phyloP scores from a whole-genome alignment of 2,329 filamentous ascomycete species.

The Sporothrix humicola region DNA sequence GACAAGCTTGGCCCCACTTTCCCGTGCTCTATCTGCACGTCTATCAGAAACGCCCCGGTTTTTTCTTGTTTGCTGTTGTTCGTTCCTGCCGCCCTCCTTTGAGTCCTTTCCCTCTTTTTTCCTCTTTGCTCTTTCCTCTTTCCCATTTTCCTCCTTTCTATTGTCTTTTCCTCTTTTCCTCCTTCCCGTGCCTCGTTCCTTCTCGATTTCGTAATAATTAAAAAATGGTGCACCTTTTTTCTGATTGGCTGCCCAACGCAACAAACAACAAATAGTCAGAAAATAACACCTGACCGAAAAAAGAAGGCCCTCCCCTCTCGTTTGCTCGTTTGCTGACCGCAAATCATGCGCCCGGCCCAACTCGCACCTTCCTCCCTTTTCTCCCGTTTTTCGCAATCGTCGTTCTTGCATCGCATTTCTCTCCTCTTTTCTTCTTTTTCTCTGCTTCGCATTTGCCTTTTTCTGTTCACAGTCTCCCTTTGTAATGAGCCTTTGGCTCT shows the following conservation, averaged over 20 bases:
- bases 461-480: background rate
- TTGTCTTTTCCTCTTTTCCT: background rate
- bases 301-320: background rate
- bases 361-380: conserved; percentile 34
- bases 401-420: conserved; percentile 33
- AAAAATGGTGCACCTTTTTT: conserved; percentile 44
- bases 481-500: no score
- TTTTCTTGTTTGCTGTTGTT: background rate
- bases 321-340: conserved; percentile 12
- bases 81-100: background rate
- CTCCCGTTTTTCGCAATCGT: conserved; percentile 37
- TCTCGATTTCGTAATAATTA: conserved; percentile 17
- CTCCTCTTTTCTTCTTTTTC: conserved; percentile 33
- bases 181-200: background rate
- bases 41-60: conserved; percentile 12
- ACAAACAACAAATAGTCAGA: conserved; percentile 22
- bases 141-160: background rate
- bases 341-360: conserved; percentile 38
- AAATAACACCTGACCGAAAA: conserved; percentile 24
- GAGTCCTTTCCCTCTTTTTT: conserved; percentile 34
- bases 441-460: background rate
- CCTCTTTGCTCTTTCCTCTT: background rate
- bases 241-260: conserved; percentile 47
- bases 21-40: background rate
- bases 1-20: conserved; percentile 3